Conservation (phyloP, 2,329 filamentous ascomycete species). For the Fusarium burgessii region DNA sequence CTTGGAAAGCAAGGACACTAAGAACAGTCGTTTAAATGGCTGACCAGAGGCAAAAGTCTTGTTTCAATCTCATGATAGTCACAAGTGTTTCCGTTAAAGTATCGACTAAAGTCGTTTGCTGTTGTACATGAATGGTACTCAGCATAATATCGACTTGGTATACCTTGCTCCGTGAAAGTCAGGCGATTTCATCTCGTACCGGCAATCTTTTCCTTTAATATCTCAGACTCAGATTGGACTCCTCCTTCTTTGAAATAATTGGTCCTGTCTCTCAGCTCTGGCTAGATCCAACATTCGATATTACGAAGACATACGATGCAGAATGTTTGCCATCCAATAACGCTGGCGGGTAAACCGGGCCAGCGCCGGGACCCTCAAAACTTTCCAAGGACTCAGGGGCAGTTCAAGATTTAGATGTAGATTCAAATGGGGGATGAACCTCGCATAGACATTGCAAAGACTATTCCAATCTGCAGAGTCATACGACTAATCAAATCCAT, state of each 20-base stretch:
- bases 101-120: background rate
- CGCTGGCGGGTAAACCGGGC: constrained; percentile 22
- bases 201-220: constrained; percentile 3
- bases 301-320: constrained; percentile 31
- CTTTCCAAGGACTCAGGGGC: constrained; percentile 17
- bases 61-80: background rate
- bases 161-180: background rate
- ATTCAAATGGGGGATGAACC: constrained; percentile 21
- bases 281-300: constrained; percentile 21
- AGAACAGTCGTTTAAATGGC: background rate
- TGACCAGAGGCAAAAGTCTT: background rate
- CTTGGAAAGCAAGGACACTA: background rate
- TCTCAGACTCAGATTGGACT: constrained; percentile 1
- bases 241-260: background rate
- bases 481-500: constrained; percentile 42
- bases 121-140: constrained; percentile 1
- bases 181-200: constrained; percentile 1
- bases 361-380: constrained; percentile 20
- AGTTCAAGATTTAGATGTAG: constrained; percentile 18
- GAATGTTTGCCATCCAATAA: constrained; percentile 31
- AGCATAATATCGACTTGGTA: background rate
- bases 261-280: background rate
- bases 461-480: constrained; percentile 16
- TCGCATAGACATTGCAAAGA: constrained; percentile 26
- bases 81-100: background rate